phyloP scores from a whole-genome alignment of 176 grass and related monocot species.

The Thalia dealbata region DNA sequence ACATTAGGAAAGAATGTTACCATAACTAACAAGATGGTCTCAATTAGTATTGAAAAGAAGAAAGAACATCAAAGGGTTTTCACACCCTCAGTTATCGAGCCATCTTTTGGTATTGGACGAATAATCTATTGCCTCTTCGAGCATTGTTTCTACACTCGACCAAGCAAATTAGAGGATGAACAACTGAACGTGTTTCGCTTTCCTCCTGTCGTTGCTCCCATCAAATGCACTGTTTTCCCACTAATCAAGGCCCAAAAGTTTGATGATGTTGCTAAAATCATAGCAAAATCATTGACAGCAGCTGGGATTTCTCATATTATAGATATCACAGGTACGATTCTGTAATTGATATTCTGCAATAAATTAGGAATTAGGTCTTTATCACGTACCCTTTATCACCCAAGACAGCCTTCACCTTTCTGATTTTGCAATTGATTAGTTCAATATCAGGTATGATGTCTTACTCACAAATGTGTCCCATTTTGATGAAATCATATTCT shows the following conservation, averaged over 20 bases:
- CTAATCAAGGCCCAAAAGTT: constrained; percentile 54
- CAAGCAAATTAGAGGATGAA: constrained; percentile 61
- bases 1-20: constrained; percentile 47
- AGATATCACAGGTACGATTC: constrained; percentile 47
- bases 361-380: too few species aligned
- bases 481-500: too few species aligned
- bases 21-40: constrained; percentile 70
- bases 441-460: too few species aligned
- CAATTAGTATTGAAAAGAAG: constrained; percentile 62
- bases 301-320: constrained; percentile 59
- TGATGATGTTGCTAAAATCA: constrained; percentile 47
- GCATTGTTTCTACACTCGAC: constrained; percentile 67
- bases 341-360: neutral
- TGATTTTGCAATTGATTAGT: too few species aligned
- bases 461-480: too few species aligned
- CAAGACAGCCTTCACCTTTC: too few species aligned
- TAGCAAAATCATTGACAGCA: constrained; percentile 41
- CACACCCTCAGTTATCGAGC: too few species aligned
- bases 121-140: constrained; percentile 78
- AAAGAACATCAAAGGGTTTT: constrained; percentile 74
- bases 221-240: too few species aligned
- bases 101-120: constrained; percentile 68
- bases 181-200: too few species aligned
- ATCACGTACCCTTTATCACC: too few species aligned
- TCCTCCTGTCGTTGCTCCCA: too few species aligned